These are phyloP conservation scores for Vigna trinervia DNA, from an alignment of 306 rosid species.

Conservation along the genomic window DNA sequence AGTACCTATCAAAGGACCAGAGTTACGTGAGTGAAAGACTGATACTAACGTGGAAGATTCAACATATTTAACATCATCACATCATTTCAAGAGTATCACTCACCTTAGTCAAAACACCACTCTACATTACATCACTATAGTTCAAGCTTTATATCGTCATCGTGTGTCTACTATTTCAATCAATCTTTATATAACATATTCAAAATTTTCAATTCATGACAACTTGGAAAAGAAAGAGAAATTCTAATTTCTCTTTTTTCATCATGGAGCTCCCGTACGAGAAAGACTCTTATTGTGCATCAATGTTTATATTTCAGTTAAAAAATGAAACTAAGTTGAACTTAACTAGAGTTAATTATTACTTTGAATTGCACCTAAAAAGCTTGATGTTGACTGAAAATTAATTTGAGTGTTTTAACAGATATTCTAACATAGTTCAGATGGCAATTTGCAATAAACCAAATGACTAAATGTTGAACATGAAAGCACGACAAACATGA, in stretches of 20 bases:
- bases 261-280: background rate
- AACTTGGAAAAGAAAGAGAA: background rate
- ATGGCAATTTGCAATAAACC: background rate
- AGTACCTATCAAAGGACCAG: background rate
- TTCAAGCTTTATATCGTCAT: background rate
- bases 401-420: too few relatives aligned
- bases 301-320: too few relatives aligned
- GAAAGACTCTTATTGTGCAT: too few relatives aligned
- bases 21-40: background rate
- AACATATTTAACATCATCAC: background rate
- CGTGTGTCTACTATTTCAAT: background rate
- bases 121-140: background rate
- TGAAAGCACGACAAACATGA: background rate
- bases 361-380: too few relatives aligned
- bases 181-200: background rate
- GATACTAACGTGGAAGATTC: background rate
- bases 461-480: background rate
- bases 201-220: background rate
- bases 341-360: too few relatives aligned
- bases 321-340: too few relatives aligned
- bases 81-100: background rate
- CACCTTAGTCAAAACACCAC: background rate
- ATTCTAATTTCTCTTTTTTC: background rate
- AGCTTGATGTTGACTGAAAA: too few relatives aligned
- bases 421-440: background rate